These are phyloP conservation scores for Trichosporon sp. DNA, from an alignment of 1,284 basidiomycete species.

Conservation along the genomic window DNA sequence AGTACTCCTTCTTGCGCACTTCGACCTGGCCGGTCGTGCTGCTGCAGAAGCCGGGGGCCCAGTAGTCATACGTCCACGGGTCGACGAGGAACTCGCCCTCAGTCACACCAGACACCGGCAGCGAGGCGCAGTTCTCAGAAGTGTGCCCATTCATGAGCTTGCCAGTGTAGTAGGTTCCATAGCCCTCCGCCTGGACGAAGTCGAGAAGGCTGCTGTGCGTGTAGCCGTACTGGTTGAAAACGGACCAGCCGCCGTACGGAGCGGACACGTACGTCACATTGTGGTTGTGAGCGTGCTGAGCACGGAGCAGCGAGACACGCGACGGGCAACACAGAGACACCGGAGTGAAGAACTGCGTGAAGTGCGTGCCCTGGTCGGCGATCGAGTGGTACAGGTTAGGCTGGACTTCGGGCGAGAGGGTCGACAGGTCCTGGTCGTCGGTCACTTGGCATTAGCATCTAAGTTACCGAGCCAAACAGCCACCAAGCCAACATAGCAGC, in stretches of 20 bases:
- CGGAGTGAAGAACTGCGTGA: slow-evolving; percentile 31
- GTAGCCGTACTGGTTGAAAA: slow-evolving; percentile 34
- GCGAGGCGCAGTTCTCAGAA: slow-evolving; percentile 22
- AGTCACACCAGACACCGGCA: slow-evolving; percentile 23
- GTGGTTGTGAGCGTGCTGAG: slow-evolving; percentile 36
- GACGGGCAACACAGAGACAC: slow-evolving; percentile 36
- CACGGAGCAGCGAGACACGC: slow-evolving; percentile 27
- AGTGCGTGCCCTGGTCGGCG: slow-evolving; percentile 23
- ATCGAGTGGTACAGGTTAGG: slow-evolving; percentile 23
- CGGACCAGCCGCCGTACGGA: slow-evolving; percentile 33
- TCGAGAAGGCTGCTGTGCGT: slow-evolving; percentile 29
- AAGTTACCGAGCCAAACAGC: no score
- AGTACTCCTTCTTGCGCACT: slow-evolving; percentile 26
- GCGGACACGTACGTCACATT: slow-evolving; percentile 32
- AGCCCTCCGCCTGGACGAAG: slow-evolving; percentile 32
- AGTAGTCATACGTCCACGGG: slow-evolving; percentile 39
- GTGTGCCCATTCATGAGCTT: slow-evolving; percentile 41
- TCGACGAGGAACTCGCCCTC: slow-evolving; percentile 35
- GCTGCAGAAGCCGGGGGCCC: slow-evolving; percentile 23
- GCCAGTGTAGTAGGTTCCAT: slow-evolving; percentile 35
- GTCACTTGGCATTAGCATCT: slow-evolving; percentile 19
- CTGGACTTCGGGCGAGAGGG: slow-evolving; percentile 16
- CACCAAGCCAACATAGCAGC: no score
- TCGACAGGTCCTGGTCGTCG: slow-evolving; percentile 28
- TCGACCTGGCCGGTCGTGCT: slow-evolving; percentile 23